These are phyloP conservation scores for Allium sativum DNA, from an alignment of 106 monocot species.

Conservation along the genomic window DNA sequence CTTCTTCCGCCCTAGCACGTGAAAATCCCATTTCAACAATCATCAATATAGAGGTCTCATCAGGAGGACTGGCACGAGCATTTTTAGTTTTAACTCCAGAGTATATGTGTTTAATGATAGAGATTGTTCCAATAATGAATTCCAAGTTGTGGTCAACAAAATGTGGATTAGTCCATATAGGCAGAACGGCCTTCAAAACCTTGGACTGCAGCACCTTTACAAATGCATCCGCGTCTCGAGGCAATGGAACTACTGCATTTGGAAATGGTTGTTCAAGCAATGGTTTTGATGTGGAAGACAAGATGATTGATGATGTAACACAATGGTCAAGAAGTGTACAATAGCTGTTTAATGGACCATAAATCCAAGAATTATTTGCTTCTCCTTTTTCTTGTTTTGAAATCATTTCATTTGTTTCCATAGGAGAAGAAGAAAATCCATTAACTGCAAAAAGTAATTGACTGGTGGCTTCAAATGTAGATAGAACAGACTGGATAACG, in stretches of 20 bases:
- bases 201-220: slow-evolving; percentile 90
- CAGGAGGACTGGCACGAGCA: slow-evolving; percentile 55
- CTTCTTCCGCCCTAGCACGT: slow-evolving; percentile 88
- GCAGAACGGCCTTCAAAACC: slow-evolving; percentile 77
- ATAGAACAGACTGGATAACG: slow-evolving; percentile 65
- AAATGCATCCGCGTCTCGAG: slow-evolving; percentile 65
- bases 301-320: slow-evolving; percentile 77
- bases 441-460: slow-evolving; percentile 90
- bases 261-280: slow-evolving; percentile 83
- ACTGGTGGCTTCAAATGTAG: slow-evolving; percentile 95
- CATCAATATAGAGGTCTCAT: slow-evolving; percentile 78
- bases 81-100: slow-evolving; percentile 62
- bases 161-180: slow-evolving; percentile 89
- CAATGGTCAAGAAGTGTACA: slow-evolving; percentile 80
- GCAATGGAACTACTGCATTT: slow-evolving; percentile 41
- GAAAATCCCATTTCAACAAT: slow-evolving; percentile 98
- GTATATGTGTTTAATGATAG: slow-evolving; percentile 93
- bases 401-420: slow-evolving; percentile 73
- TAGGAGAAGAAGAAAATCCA: slow-evolving; percentile 74
- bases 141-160: slow-evolving; percentile 72
- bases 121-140: slow-evolving; percentile 60
- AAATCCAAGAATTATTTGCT: slow-evolving; percentile 63
- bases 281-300: slow-evolving; percentile 61
- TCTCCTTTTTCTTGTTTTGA: slow-evolving; percentile 58
- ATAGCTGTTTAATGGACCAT: slow-evolving; percentile 83